A percentile compares a stretch with the other conserved stretches of the same genome.
Evolutionary conservation across 2,329 filamentous ascomycete species (phyloP).

Genomic region (Pseudonectria foliicola): DNA sequence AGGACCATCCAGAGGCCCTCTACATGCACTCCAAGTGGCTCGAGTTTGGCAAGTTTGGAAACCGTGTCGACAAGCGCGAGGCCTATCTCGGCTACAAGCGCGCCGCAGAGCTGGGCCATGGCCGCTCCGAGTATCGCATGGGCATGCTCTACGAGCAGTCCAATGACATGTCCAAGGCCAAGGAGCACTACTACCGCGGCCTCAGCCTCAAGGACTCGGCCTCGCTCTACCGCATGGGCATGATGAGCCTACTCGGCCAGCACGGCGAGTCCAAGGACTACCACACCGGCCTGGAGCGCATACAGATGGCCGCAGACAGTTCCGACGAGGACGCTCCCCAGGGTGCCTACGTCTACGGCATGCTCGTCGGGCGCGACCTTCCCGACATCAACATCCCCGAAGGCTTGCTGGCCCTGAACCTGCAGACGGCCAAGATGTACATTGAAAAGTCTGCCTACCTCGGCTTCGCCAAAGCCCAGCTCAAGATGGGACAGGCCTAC

Average conservation of each 20-base stretch:
- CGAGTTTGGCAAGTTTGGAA: conserved; percentile 94
- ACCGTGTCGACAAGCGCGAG: conserved; percentile 86
- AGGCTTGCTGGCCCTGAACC: conserved; percentile 60
- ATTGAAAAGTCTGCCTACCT: conserved; percentile 96
- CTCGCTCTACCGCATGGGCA: conserved; percentile 77
- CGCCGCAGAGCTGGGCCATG: conserved; percentile 80
- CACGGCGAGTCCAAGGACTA: conserved; percentile 84
- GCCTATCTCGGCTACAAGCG: conserved; percentile 81
- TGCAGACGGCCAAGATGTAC: conserved; percentile 70
- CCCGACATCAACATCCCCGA: conserved; percentile 82
- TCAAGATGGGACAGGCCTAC: conserved; percentile 95
- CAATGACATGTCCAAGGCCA: conserved; percentile 84
- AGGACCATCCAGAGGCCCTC: conserved; percentile 86
- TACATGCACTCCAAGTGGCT: conserved; percentile 96
- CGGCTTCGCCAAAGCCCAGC: conserved; percentile 90
- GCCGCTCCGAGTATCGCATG: conserved; percentile 89
- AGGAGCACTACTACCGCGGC: conserved; percentile 82
- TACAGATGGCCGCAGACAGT: conserved; percentile 73
- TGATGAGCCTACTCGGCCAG: conserved; percentile 95
- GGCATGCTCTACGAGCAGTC: conserved; percentile 97
- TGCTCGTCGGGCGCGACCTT: conserved; percentile 84
- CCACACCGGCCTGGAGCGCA: conserved; percentile 68
- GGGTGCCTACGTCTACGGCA: conserved; percentile 90
- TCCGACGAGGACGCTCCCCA: conserved; percentile 96
- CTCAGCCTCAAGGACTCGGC: conserved; percentile 79